Conservation (phyloP, 2,329 filamentous ascomycete species). For the Phyllosticta capitalensis region DNA sequence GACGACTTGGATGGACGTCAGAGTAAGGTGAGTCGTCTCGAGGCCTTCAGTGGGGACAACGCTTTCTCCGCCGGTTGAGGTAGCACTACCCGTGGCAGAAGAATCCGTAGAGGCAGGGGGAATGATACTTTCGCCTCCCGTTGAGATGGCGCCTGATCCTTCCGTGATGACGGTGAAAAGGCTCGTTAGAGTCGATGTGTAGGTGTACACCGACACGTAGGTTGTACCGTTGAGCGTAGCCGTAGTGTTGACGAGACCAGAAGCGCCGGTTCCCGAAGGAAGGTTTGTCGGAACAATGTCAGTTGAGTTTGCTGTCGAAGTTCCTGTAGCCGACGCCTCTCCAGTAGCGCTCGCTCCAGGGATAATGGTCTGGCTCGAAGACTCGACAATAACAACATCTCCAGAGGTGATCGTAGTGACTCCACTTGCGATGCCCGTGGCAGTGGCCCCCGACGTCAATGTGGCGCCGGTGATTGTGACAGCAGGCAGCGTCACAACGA, state of each 20-base stretch:
- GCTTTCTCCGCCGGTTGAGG: constrained; percentile 1
- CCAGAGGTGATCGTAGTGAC: neutral
- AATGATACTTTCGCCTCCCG: constrained; percentile 12
- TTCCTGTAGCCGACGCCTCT: neutral
- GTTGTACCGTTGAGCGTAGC: neutral
- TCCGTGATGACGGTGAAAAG: constrained; percentile 1
- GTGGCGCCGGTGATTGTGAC: neutral
- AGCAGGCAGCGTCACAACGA: constrained; percentile 3
- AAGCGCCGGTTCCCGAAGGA: neutral
- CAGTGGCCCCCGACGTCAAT: neutral
- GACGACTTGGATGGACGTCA: neutral
- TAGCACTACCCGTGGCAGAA: neutral
- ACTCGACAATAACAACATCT: neutral
- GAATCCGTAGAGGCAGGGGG: neutral
- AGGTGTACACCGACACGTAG: neutral
- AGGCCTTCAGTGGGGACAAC: neutral
- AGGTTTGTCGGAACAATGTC: neutral
- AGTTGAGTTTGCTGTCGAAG: neutral
- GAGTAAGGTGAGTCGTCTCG: neutral
- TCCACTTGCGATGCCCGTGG: neutral
- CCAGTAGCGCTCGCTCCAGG: neutral
- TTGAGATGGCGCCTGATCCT: constrained; percentile 11
- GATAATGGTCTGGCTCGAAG: neutral
- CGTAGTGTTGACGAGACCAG: neutral
- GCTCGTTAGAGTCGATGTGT: neutral